Evolutionary conservation across 2,329 filamentous ascomycete species (phyloP), one percentile per base, ranked within the genome.

Genomic region (Diplodia scrobiculata): DNA sequence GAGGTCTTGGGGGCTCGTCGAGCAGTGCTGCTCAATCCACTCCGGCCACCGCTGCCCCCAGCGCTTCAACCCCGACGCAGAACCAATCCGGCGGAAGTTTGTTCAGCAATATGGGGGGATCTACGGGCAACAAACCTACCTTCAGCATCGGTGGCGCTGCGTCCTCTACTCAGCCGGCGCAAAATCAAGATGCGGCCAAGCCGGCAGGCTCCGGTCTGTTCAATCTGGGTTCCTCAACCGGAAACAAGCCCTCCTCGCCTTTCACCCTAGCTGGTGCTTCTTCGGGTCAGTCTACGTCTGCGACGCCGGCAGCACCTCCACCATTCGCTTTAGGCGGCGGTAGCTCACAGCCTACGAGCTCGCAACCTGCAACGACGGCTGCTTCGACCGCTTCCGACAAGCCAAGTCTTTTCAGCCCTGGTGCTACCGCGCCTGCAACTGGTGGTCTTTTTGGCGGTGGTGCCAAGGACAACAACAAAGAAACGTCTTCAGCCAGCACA

Each of bases 221-320:
- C 14, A 45, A 19, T 17, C 19, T 53, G 7, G 27, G 27, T 14
- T 55, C 51, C 9, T 65, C 71, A 50, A 72, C 75, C 27, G 68
- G 74, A 45, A 75, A 76, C 67, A 69, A 74, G 48, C 69, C 72
- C 32, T 70, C 74, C 53, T 62, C 58, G 10, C n/a, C 27, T 5
- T 76, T 77, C 50, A 69, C 68, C 25, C 60, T 73, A 45, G 72
- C 72, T 66, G 73, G 73, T 45, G 58, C 58, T 50, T 19, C 45
- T 50, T 27, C 53, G 14, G 32, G 51, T 3, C 67, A 54, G 29
- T 45, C 48, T 32, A 59, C 29, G 21, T 67, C 63, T 58, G 63
- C 36, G 32, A 50, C 65, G 2, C 21, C 68, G 10, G 54, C 64
- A 53, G 29, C 67, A 17, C 48, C 58, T 25, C 27, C 58, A 11